These are phyloP conservation scores for Mycena kentingensis DNA, from an alignment of 768 basidiomycete genomes.

Conservation along the genomic window DNA sequence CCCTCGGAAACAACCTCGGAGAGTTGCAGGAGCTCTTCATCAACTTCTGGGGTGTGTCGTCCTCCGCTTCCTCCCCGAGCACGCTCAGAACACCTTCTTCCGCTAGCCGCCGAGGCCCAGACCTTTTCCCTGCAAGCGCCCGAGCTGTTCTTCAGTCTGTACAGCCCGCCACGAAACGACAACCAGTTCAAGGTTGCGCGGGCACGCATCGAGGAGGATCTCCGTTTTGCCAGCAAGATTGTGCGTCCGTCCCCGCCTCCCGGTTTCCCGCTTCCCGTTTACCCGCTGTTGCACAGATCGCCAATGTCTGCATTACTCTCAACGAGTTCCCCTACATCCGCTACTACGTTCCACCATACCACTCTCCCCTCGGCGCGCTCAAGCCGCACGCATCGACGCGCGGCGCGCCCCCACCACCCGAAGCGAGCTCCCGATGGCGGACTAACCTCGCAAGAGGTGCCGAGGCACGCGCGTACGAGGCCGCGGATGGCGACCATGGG, in stretches of 20 bases:
- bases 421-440: slow-evolving; percentile 71
- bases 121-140: slow-evolving; percentile 81
- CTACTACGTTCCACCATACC: slow-evolving; percentile 85
- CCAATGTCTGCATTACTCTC: slow-evolving; percentile 86
- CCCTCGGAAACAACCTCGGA: slow-evolving; percentile 76
- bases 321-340: slow-evolving; percentile 93
- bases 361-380: slow-evolving; percentile 82
- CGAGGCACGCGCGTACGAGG: slow-evolving; percentile 66
- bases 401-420: slow-evolving; percentile 59
- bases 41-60: slow-evolving; percentile 84
- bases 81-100: slow-evolving; percentile 39
- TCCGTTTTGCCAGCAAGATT: slow-evolving; percentile 71
- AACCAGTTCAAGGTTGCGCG: slow-evolving; percentile 66
- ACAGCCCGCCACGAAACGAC: slow-evolving; percentile 78
- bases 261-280: not conserved
- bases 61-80: not conserved
- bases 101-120: slow-evolving; percentile 86
- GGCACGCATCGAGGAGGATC: slow-evolving; percentile 83
- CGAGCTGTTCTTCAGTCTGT: slow-evolving; percentile 83
- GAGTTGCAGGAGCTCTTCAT: slow-evolving; percentile 84
- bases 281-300: slow-evolving; percentile 51
- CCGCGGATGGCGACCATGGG: slow-evolving; percentile 73
- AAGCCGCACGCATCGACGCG: slow-evolving; percentile 66
- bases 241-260: slow-evolving; percentile 40
- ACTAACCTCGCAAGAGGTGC: slow-evolving; percentile 78